Base-by-base conservation (phyloP, 148 eudicot genomes). In the Fagopyrum esculentum region DNA sequence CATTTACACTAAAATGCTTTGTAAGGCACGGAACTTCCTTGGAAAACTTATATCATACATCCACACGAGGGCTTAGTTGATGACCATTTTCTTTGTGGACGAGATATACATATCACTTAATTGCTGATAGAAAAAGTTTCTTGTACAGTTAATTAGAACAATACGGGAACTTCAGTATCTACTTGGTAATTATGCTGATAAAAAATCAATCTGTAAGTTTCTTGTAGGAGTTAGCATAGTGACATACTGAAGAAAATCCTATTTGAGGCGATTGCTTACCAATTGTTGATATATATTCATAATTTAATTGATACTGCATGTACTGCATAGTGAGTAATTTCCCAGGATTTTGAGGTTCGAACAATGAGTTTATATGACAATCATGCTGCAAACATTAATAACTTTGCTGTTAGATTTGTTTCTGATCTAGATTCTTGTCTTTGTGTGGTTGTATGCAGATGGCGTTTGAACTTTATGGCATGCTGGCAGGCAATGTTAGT, bases 401-500 rank as follows among this genome's bases (percentile, higher is more conserved):
- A 22, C 11, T n/a, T 17, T 22, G n/a, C 30, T 29, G 29, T 47
- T 45, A 9, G 9, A 45, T 48, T 71, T 48, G 15, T 71, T 16
- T 17, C 30, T 49, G 61, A 46, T 51, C 19, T 16, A 47, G 15
- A 9, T 35, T 35, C 45, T 51, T 49, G 52, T 35, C 52, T 46
- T 73, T 52, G 43, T 49, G 43, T 71, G 54, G 9, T 51, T 63
- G 59, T 75, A 35, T 35, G 3, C 40, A 93, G 98, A 91, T 93
- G 97, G 98, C 98, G 6, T 93, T 93, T 82, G 98, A 93, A 77
- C 87, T 93, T 61, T 93, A 93, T 72, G 94, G 98, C 45, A 89
- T 93, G 98, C 88, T 93, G 44, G 94, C 98, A 83, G 98, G 98
- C 77, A 93, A 86, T 89, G 92, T 93, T 64, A 93, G 98, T 78